Evolutionary conservation across 169 alveolate genomes (phyloP), one percentile per base, ranked within the genome.

Genomic region (Plasmodium malariae): DNA sequence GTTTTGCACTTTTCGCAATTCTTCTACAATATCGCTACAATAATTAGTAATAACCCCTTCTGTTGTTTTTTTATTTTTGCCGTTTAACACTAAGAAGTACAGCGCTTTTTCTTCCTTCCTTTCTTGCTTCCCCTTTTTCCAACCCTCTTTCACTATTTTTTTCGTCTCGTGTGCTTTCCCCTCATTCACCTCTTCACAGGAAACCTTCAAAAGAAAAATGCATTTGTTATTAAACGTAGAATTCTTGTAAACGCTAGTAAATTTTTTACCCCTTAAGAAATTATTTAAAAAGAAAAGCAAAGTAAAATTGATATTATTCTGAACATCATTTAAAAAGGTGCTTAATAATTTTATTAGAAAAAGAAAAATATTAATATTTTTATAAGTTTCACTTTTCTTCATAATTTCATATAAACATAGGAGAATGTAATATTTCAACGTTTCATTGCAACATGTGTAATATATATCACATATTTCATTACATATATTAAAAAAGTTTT

Each of bases 361-460:
- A n/a, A 69, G 36, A 55, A 69, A 70, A 34, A 86, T 36, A n/a
- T 86, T 43, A 43, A 68, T 68, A 70, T 86, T 55, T 70, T 86
- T 86, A 70, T 70, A 57, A 34, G 32, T 40, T 28, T 70, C 69
- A 69, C 83, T 43, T 68, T 55, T 86, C 21, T 86, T 72, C 37
- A 86, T 59, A 28, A 86, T 55, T 70, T 86, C 86, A 36, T 70
- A 70, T 69, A 71, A 48, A 2, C 87, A 86, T 60, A 86, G 36
- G 32, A 86, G 11, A 68, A 70, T 70, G 57, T 86, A 86, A 51
- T 70, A 63, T 37, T 51, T 65, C 26, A 62, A 21, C 28, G 11
- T 4, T 11, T 28, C 78, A 32, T 32, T 55, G 34, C 74, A 34
- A 40, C 21, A 37, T 7, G 26, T 55, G n/a, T n/a, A n/a, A 73